Evolutionary conservation across 2,329 filamentous ascomycete species (phyloP).

Genomic region (Colletotrichum sp.): DNA sequence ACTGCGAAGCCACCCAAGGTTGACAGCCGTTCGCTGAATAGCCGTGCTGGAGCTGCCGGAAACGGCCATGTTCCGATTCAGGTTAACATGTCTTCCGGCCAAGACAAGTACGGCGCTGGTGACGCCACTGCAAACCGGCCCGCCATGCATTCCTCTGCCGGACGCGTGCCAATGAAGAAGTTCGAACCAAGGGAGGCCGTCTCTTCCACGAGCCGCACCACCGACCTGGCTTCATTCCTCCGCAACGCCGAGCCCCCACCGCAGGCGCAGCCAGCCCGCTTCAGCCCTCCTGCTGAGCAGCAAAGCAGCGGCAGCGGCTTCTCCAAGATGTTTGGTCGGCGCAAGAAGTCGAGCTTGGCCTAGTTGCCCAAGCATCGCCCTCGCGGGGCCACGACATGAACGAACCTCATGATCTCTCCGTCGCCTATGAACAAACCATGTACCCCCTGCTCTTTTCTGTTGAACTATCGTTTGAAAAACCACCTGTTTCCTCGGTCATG

Average conservation of each 20-base stretch:
- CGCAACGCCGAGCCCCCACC: constrained; percentile 70
- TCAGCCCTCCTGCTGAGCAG: constrained; percentile 22
- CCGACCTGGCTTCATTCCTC: constrained; percentile 76
- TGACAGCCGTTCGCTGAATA: constrained; percentile 42
- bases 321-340: constrained; percentile 54
- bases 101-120: constrained; percentile 45
- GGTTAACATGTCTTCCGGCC: constrained; percentile 50
- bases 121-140: constrained; percentile 25
- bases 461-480: background rate
- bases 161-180: constrained; percentile 59
- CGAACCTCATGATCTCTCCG: constrained; percentile 9
- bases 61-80: constrained; percentile 59
- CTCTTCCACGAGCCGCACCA: constrained; percentile 54
- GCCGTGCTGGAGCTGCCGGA: constrained; percentile 37
- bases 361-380: constrained; percentile 22
- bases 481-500: background rate
- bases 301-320: constrained; percentile 45
- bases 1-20: constrained; percentile 29
- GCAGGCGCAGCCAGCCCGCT: constrained; percentile 29
- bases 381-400: constrained; percentile 16
- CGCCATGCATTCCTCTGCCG: constrained; percentile 30
- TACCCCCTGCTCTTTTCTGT: background rate
- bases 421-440: constrained; percentile 6
- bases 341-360: constrained; percentile 49
- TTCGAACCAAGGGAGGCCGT: constrained; percentile 62